phyloP scores from a whole-genome alignment of 495 filamentous ascomycete genomes.

The Haplographium delicatum region DNA sequence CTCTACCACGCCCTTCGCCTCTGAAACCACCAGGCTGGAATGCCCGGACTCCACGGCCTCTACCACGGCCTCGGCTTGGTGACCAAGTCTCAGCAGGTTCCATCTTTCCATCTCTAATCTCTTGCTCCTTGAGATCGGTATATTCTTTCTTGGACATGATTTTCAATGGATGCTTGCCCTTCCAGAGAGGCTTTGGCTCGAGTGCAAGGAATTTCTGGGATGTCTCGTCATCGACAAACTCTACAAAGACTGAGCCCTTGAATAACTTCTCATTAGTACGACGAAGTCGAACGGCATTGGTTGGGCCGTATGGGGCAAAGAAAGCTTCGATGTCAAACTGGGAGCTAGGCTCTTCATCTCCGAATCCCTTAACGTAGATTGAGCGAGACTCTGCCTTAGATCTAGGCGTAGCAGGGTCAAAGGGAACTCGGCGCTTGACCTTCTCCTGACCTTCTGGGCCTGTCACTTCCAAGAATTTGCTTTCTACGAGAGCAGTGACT shows the following conservation, averaged over 20 bases:
- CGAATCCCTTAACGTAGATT: constrained; percentile 77
- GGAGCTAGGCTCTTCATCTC: constrained; percentile 65
- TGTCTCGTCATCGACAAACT: constrained; percentile 71
- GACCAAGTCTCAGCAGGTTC: constrained; percentile 37
- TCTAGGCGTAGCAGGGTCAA: constrained; percentile 34
- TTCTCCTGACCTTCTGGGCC: constrained; percentile 55
- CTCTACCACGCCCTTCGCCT: constrained; percentile 11
- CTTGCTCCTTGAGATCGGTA: constrained; percentile 65
- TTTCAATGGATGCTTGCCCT: constrained; percentile 61
- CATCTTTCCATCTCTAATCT: constrained; percentile 69
- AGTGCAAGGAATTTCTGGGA: constrained; percentile 71
- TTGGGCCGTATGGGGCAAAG: constrained; percentile 73
- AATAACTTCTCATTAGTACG: constrained; percentile 64
- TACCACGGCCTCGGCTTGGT: constrained; percentile 13
- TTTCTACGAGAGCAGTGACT: constrained; percentile 73
- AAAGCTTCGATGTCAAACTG: constrained; percentile 93
- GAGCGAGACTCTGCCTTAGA: constrained; percentile 28
- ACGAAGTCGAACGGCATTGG: constrained; percentile 82
- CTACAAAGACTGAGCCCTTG: constrained; percentile 94
- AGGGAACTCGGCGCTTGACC: constrained; percentile 69
- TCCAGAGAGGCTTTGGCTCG: constrained; percentile 77
- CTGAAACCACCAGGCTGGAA: constrained; percentile 26
- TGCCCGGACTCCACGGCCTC: constrained; percentile 28
- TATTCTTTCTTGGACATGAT: constrained; percentile 89
- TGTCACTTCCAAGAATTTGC: constrained; percentile 59